A percentile compares a stretch with the other conserved stretches of the same genome.
These are phyloP conservation scores for Fusarium avenaceum DNA, from an alignment of 2,329 filamentous ascomycete species.

Conservation along the genomic window DNA sequence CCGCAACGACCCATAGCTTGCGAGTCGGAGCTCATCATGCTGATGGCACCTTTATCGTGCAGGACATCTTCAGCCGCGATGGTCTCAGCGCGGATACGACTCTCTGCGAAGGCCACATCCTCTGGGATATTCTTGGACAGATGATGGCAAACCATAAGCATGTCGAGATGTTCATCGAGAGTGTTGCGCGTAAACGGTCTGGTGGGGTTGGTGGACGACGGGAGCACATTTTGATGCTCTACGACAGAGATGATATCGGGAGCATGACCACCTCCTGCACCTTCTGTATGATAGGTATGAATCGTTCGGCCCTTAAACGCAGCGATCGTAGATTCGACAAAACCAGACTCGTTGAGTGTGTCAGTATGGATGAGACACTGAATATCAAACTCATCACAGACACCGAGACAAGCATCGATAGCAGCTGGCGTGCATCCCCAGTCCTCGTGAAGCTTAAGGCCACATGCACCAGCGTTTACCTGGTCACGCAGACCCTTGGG, in stretches of 20 bases:
- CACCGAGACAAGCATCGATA: slow-evolving; percentile 86
- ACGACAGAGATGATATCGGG: slow-evolving; percentile 97
- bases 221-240: slow-evolving; percentile 88
- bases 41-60: slow-evolving; percentile 94
- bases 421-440: slow-evolving; percentile 93
- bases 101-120: slow-evolving; percentile 95
- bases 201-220: slow-evolving; percentile 92
- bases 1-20: slow-evolving; percentile 98
- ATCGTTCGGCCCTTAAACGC: slow-evolving; percentile 89
- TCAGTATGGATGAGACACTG: slow-evolving; percentile 97
- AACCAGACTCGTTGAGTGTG: slow-evolving; percentile 96
- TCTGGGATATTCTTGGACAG: slow-evolving; percentile 92
- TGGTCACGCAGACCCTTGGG: slow-evolving; percentile 81
- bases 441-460: slow-evolving; percentile 95
- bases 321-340: slow-evolving; percentile 90
- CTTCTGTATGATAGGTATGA: slow-evolving; percentile 97
- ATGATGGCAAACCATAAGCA: slow-evolving; percentile 99
- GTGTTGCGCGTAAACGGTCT: slow-evolving; percentile 92
- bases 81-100: slow-evolving; percentile 92
- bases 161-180: slow-evolving; percentile 95
- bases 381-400: slow-evolving; percentile 92
- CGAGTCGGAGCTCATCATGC: slow-evolving; percentile 96
- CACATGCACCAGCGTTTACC: slow-evolving; percentile 84
- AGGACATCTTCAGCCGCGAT: slow-evolving; percentile 97
- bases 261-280: slow-evolving; percentile 92